Evolutionary conservation across 208 protist genomes (phyloP).

Genomic region (Acanthamoeba rhysodes): DNA sequence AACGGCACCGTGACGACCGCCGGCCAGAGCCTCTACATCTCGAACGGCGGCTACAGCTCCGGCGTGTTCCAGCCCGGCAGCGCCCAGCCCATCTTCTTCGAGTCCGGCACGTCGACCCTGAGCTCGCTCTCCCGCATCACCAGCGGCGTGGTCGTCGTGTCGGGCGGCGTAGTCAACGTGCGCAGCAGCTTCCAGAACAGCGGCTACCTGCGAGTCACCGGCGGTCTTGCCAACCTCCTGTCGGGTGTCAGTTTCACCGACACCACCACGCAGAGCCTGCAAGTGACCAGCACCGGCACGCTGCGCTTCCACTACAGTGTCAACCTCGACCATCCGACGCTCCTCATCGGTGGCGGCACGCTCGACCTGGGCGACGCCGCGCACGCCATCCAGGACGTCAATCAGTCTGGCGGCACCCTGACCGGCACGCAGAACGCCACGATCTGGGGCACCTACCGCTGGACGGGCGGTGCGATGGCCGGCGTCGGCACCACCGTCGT

Average conservation of each 20-base stretch:
- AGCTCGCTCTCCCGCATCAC: slow-evolving; percentile 1
- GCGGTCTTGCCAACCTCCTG: slow-evolving; percentile 24
- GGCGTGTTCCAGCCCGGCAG: slow-evolving; percentile 34
- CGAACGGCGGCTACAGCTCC: slow-evolving; percentile 64
- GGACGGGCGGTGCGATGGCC: slow-evolving; percentile 48
- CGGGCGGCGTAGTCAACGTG: slow-evolving; percentile 52
- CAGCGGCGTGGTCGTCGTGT: neutral
- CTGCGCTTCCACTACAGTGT: slow-evolving; percentile 46
- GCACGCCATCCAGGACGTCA: slow-evolving; percentile 24
- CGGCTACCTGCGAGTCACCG: neutral
- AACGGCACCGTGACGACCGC: slow-evolving; percentile 60
- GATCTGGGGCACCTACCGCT: slow-evolving; percentile 41
- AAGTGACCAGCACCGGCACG: neutral
- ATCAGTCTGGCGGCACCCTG: slow-evolving; percentile 37
- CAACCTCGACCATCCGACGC: slow-evolving; percentile 11
- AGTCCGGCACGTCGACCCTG: slow-evolving; percentile 25
- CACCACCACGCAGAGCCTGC: neutral
- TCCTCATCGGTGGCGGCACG: slow-evolving; percentile 1
- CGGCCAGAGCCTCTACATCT: neutral
- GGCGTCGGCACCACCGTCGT: slow-evolving; percentile 57
- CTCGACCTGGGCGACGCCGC: slow-evolving; percentile 58
- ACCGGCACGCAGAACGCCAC: slow-evolving; percentile 44
- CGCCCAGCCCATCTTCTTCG: slow-evolving; percentile 12
- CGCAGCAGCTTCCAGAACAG: neutral
- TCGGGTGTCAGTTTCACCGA: slow-evolving; percentile 43